Conservation (phyloP, 2,329 filamentous ascomycete species). For the Paecilomyces fulvus region DNA sequence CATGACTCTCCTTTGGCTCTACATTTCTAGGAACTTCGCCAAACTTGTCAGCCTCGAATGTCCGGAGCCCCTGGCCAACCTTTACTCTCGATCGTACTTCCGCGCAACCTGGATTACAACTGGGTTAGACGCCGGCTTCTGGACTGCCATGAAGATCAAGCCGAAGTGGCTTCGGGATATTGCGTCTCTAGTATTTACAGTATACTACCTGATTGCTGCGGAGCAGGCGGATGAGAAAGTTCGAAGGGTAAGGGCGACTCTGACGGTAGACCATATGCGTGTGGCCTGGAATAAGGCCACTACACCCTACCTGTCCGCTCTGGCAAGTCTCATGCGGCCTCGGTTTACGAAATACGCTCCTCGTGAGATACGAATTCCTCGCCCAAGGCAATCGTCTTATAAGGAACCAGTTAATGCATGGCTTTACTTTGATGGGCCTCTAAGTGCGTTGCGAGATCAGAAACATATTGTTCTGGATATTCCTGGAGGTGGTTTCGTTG, state of each 20-base stretch:
- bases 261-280: slow-evolving; percentile 85
- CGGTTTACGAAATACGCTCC: slow-evolving; percentile 74
- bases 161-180: slow-evolving; percentile 74
- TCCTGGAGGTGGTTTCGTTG: slow-evolving; percentile 89
- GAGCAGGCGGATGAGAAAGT: slow-evolving; percentile 97
- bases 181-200: slow-evolving; percentile 71
- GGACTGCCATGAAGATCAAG: slow-evolving; percentile 92
- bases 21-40: slow-evolving; percentile 85
- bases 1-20: slow-evolving; percentile 81
- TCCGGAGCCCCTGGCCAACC: slow-evolving; percentile 85
- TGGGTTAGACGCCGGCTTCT: slow-evolving; percentile 90
- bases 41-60: slow-evolving; percentile 85
- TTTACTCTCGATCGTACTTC: slow-evolving; percentile 89
- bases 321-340: slow-evolving; percentile 67
- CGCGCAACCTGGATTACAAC: slow-evolving; percentile 95
- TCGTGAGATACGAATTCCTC: slow-evolving; percentile 71
- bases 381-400: slow-evolving; percentile 73
- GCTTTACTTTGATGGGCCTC: slow-evolving; percentile 88
- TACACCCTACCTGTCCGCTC: slow-evolving; percentile 70
- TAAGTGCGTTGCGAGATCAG: slow-evolving; percentile 67
- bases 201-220: slow-evolving; percentile 87
- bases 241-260: slow-evolving; percentile 71
- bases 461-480: slow-evolving; percentile 77
- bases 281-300: slow-evolving; percentile 94
- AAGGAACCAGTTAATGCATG: slow-evolving; percentile 74